Evolutionary conservation across 2,329 filamentous ascomycete species (phyloP).

Genomic region (Lanzia echinophila): DNA sequence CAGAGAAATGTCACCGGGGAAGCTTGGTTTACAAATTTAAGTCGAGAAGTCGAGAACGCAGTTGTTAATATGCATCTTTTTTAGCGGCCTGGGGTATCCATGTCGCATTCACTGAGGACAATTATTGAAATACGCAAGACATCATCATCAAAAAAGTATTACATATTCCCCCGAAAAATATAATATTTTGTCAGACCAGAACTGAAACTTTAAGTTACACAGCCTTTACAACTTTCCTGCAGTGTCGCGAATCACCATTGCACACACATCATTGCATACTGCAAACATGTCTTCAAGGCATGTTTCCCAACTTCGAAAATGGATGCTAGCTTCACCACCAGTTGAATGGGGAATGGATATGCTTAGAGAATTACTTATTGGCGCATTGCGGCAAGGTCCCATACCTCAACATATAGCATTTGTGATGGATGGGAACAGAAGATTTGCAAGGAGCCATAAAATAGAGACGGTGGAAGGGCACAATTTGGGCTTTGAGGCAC

Average conservation of each 20-base stretch:
- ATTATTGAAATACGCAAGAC: too few species aligned
- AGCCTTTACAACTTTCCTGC: background rate
- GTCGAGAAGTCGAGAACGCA: too few species aligned
- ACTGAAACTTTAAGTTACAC: background rate
- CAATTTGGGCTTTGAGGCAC: slow-evolving; percentile 88
- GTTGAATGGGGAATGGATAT: slow-evolving; percentile 81
- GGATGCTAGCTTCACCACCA: slow-evolving; percentile 82
- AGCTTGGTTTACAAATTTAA: too few species aligned
- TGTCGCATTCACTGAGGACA: too few species aligned
- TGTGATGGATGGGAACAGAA: slow-evolving; percentile 96
- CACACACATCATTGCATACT: too few species aligned
- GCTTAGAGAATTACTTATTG: slow-evolving; percentile 78
- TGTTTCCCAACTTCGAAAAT: slow-evolving; percentile 57
- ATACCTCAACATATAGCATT: slow-evolving; percentile 97
- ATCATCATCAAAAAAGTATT: too few species aligned
- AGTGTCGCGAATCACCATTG: background rate
- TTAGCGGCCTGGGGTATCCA: too few species aligned
- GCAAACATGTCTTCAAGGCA: slow-evolving; percentile 43
- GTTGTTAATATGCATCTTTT: too few species aligned
- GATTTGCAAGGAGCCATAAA: slow-evolving; percentile 81
- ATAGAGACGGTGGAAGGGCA: slow-evolving; percentile 97
- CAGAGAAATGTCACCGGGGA: too few species aligned
- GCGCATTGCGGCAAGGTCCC: slow-evolving; percentile 80
- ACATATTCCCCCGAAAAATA: too few species aligned
- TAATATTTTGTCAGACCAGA: background rate